phyloP scores from a whole-genome alignment of 805 yeast genomes.

The Candida germanica region DNA sequence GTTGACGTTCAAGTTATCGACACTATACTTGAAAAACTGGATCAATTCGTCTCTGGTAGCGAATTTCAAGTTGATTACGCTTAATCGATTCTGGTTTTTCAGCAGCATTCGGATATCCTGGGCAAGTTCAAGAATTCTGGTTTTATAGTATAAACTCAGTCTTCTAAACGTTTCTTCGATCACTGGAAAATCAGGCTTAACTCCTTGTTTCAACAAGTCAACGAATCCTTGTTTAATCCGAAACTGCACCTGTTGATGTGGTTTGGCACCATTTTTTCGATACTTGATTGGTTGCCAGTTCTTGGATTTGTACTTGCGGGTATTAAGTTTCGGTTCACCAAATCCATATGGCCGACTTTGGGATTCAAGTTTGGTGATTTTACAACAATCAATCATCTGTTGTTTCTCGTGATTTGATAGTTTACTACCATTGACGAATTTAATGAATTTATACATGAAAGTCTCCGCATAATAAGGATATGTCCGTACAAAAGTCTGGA shows the following conservation, averaged over 20 bases:
- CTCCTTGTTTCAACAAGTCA: constrained; percentile 30
- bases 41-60: constrained; percentile 12
- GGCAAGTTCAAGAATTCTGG: constrained; percentile 10
- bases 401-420: constrained; percentile 2
- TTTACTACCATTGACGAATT: background rate
- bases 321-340: constrained; percentile 7
- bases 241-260: constrained; percentile 24
- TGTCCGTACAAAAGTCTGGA: constrained; percentile 28
- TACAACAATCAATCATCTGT: background rate
- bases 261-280: background rate
- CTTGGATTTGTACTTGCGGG: constrained; percentile 10
- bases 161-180: constrained; percentile 30
- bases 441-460: constrained; percentile 15
- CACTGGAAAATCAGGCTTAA: constrained; percentile 32
- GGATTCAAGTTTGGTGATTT: constrained; percentile 3
- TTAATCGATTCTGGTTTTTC: constrained; percentile 18
- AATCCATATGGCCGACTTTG: constrained; percentile 7
- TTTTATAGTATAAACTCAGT: constrained; percentile 16
- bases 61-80: constrained; percentile 21
- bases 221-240: constrained; percentile 31
- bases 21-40: constrained; percentile 8
- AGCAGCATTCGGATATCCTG: constrained; percentile 12
- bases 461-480: constrained; percentile 30
- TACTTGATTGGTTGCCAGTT: constrained; percentile 6
- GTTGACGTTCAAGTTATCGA: constrained; percentile 19